These are phyloP conservation scores for Botryotinia calthae DNA, from an alignment of 2,329 filamentous ascomycete species.

Conservation along the genomic window DNA sequence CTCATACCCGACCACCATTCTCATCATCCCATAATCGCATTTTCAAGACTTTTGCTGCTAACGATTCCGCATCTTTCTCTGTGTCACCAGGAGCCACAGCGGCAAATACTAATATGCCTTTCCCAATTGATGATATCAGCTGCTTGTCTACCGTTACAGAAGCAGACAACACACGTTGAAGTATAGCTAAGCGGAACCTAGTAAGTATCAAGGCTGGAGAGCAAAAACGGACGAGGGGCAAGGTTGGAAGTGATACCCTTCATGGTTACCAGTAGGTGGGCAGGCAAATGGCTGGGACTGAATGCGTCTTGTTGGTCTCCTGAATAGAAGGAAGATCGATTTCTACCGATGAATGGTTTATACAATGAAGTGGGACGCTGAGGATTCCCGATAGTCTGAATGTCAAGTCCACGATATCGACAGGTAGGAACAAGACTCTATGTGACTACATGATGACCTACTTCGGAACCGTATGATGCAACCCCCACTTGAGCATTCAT, in stretches of 20 bases:
- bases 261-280: conserved; percentile 27
- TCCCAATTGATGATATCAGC: conserved; percentile 85
- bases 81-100: conserved; percentile 90
- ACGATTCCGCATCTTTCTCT: conserved; percentile 76
- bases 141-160: conserved; percentile 93
- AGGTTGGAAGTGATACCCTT: conserved; percentile 39
- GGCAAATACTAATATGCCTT: conserved; percentile 85
- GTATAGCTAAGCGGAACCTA: conserved; percentile 61
- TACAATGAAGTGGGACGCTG: not conserved
- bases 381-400: not conserved
- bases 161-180: conserved; percentile 91
- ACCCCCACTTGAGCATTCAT: not conserved
- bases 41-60: conserved; percentile 84
- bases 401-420: not conserved
- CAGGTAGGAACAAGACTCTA: not conserved
- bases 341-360: too few species aligned
- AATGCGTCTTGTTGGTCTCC: not conserved
- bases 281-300: not conserved
- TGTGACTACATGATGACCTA: not conserved
- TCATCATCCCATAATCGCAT: conserved; percentile 74
- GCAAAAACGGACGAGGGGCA: not conserved
- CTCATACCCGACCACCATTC: conserved; percentile 35
- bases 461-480: not conserved
- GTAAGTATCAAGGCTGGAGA: conserved; percentile 17
- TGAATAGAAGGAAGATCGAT: not conserved